Conservation (phyloP, 2,329 filamentous ascomycete species). For the Ophiostoma novo-ulmi region DNA sequence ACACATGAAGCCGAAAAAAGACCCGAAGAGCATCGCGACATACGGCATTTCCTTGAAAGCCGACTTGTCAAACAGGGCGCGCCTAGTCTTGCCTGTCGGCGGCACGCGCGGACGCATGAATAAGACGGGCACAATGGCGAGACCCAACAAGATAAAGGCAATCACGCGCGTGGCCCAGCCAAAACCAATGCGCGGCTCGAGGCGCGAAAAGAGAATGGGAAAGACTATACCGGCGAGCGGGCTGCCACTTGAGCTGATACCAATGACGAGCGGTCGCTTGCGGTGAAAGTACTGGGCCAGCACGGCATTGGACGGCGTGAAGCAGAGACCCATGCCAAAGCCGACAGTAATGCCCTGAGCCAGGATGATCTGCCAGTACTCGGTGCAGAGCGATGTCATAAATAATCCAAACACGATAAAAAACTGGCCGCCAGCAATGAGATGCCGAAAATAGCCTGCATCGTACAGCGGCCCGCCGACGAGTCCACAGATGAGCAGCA, state of each 20-base stretch:
- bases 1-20: not conserved
- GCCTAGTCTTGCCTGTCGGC: not conserved
- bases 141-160: not conserved
- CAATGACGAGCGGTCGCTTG: conserved; percentile 30
- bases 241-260: conserved; percentile 28
- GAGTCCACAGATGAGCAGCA: conserved; percentile 41
- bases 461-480: conserved; percentile 46
- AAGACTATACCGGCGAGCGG: conserved; percentile 32
- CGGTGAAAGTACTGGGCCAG: conserved; percentile 28
- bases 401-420: conserved; percentile 51
- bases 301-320: conserved; percentile 27
- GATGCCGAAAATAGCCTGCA: conserved; percentile 40
- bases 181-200: conserved; percentile 30
- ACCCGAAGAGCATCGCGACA: not conserved
- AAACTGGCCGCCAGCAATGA: conserved; percentile 36
- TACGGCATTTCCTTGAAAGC: not conserved
- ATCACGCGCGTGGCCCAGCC: conserved; percentile 32
- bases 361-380: conserved; percentile 34
- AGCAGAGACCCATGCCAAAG: conserved; percentile 26
- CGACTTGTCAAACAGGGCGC: not conserved
- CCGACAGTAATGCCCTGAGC: conserved; percentile 27
- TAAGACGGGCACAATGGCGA: not conserved
- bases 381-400: conserved; percentile 46
- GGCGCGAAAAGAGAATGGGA: conserved; percentile 30
- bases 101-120: conserved; percentile 1